These are phyloP conservation scores for Globisporangium heterothallicum DNA, from an alignment of 352 stramenopile species.

Conservation along the genomic window DNA sequence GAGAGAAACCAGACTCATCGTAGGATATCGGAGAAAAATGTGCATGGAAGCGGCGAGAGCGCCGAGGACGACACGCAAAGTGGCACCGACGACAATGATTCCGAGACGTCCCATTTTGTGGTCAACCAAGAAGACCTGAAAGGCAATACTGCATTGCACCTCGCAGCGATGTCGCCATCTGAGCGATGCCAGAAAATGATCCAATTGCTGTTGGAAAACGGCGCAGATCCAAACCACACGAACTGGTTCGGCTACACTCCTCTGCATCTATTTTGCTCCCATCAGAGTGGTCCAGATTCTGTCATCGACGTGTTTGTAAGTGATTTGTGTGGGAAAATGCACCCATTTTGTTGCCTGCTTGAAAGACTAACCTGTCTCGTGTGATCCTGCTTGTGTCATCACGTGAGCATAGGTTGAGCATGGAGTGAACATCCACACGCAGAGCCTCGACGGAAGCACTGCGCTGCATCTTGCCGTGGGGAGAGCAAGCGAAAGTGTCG, in stretches of 20 bases:
- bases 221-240: constrained; percentile 57
- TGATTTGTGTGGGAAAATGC: too few species aligned
- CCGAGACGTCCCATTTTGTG: constrained; percentile 32
- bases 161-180: constrained; percentile 78
- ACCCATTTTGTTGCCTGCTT: too few species aligned
- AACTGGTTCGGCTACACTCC: constrained; percentile 88
- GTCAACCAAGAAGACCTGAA: constrained; percentile 83
- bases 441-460: constrained; percentile 83
- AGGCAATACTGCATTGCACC: constrained; percentile 75
- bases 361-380: neutral
- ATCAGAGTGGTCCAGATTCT: constrained; percentile 62
- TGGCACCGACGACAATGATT: constrained; percentile 8
- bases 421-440: constrained; percentile 64
- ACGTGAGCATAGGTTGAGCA: constrained; percentile 61
- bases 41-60: constrained; percentile 4
- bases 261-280: constrained; percentile 81
- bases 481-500: constrained; percentile 62
- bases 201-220: constrained; percentile 75
- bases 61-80: constrained; percentile 11
- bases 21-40: constrained; percentile 11
- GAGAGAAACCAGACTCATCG: constrained; percentile 9
- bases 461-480: constrained; percentile 75
- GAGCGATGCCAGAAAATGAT: constrained; percentile 81
- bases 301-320: constrained; percentile 81
- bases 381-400: neutral